A percentile compares a stretch with the other conserved stretches of the same genome.
These are phyloP conservation scores for Dictyostelium firmibasis DNA, from an alignment of 78 protist genomes.

Conservation along the genomic window DNA sequence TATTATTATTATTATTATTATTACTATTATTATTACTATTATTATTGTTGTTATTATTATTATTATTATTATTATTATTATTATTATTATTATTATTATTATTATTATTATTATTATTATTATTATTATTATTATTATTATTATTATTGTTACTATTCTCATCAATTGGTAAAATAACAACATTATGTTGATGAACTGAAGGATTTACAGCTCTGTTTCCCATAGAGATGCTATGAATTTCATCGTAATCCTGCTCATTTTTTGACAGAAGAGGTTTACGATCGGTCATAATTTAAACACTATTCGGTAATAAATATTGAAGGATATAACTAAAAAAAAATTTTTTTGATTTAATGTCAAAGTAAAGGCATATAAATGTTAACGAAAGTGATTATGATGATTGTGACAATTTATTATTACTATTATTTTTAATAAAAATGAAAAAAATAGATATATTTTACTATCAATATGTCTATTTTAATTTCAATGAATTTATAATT, in stretches of 20 bases:
- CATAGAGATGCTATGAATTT: background rate
- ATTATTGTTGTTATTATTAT: background rate
- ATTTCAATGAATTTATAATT: background rate
- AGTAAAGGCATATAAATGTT: background rate
- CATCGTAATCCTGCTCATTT: background rate
- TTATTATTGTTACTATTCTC: background rate
- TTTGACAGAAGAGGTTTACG: background rate
- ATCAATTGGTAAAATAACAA: background rate
- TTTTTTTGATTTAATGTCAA: background rate
- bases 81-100: background rate
- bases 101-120: background rate
- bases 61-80: background rate
- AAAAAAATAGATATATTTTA: background rate
- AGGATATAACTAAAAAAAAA: background rate
- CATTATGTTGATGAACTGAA: background rate
- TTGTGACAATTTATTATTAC: background rate
- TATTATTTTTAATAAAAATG: background rate
- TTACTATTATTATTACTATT: background rate
- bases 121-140: background rate
- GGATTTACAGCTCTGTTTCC: background rate
- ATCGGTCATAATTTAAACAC: background rate
- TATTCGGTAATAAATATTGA: background rate
- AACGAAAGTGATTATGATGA: background rate
- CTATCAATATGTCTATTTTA: background rate
- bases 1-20: no score